Percentiles rank a stretch among this genome's conserved stretches.
These are phyloP conservation scores for Sapria himalayana DNA, from an alignment of 345 rosid genomes.

Conservation along the genomic window DNA sequence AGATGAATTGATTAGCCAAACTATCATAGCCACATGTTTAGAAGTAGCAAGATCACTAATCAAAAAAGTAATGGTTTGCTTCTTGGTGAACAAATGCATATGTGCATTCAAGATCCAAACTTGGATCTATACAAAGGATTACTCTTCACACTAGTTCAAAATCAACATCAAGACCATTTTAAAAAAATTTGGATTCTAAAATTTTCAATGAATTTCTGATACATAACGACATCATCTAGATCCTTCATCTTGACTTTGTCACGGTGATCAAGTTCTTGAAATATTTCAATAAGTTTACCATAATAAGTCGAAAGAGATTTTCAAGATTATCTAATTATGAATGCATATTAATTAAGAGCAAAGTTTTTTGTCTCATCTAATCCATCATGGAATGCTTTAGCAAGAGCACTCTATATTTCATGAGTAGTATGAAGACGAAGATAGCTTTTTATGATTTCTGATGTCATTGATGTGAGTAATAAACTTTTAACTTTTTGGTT, in stretches of 20 bases:
- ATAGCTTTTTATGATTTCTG: background rate
- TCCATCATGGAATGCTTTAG: slow-evolving; percentile 6
- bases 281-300: slow-evolving; percentile 8
- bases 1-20: background rate
- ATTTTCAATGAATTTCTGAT: slow-evolving; percentile 1
- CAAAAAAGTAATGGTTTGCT: background rate
- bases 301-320: background rate
- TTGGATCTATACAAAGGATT: background rate
- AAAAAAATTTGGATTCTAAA: background rate
- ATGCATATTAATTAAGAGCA: background rate
- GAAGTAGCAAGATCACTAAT: background rate
- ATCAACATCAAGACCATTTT: background rate
- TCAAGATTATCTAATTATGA: background rate
- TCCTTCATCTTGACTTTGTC: slow-evolving; percentile 6
- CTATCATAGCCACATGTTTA: background rate
- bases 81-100: background rate
- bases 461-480: background rate
- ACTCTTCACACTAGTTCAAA: background rate
- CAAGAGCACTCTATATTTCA: slow-evolving; percentile 5
- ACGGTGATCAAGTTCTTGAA: slow-evolving; percentile 2
- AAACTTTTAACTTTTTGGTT: background rate
- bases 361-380: slow-evolving; percentile 2
- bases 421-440: background rate
- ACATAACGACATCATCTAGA: background rate
- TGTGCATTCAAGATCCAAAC: background rate